Conservation (phyloP, 345 rosid species). For the Eucalyptus leucophloia region DNA sequence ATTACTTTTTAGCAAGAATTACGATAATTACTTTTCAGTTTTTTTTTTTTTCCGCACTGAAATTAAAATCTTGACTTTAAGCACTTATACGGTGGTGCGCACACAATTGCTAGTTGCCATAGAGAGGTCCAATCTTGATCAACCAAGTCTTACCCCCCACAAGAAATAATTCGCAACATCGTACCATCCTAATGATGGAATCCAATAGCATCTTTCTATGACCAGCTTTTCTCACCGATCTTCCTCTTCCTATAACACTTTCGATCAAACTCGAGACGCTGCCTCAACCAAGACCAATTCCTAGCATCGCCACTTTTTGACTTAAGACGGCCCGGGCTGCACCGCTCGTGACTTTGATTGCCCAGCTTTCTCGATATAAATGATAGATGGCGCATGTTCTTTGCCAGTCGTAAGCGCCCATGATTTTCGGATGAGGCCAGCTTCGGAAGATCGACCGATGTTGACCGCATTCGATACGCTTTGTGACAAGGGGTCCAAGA, state of each 20-base stretch:
- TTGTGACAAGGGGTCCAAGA: neutral
- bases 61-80: neutral
- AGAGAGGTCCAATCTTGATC: neutral
- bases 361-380: neutral
- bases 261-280: neutral
- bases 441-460: neutral
- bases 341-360: neutral
- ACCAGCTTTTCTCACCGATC: neutral
- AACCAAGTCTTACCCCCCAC: neutral
- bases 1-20: neutral
- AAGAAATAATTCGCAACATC: neutral
- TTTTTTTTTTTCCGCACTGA: neutral
- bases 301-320: neutral
- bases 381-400: neutral
- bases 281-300: neutral
- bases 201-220: neutral
- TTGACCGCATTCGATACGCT: neutral
- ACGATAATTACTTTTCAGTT: neutral
- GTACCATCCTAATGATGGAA: neutral
- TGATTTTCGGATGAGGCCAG: neutral
- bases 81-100: too few species aligned
- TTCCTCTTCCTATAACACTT: neutral
- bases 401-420: neutral
- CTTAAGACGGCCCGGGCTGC: neutral
- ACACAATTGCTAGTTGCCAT: neutral